phyloP scores from a whole-genome alignment of 805 yeast genomes.

The Monosporozyma servazzii region DNA sequence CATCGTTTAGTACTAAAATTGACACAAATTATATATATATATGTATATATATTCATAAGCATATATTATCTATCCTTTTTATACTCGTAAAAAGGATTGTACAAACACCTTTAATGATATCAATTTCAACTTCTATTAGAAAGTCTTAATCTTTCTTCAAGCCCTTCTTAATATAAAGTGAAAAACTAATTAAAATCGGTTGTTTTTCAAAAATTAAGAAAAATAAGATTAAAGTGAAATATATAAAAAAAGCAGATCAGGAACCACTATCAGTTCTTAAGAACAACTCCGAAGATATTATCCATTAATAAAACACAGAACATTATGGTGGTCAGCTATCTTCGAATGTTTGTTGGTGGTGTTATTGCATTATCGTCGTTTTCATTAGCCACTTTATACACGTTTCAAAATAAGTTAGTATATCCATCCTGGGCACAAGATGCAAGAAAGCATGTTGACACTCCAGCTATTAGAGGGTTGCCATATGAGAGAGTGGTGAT shows the following conservation, averaged over 20 bases:
- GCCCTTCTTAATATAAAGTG: not conserved
- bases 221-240: not conserved
- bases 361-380: conserved; percentile 37
- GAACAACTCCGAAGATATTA: not conserved
- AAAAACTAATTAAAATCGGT: not conserved
- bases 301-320: not conserved
- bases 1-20: not conserved
- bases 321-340: conserved; percentile 11
- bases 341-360: conserved; percentile 35
- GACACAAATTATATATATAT: not conserved
- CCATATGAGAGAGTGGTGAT: conserved; percentile 53
- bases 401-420: conserved; percentile 56
- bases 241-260: not conserved
- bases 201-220: not conserved
- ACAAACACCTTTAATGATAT: not conserved
- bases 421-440: conserved; percentile 78
- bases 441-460: conserved; percentile 61
- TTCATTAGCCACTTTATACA: conserved; percentile 45
- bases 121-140: not conserved
- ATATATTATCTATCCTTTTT: not conserved
- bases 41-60: no score
- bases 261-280: not conserved
- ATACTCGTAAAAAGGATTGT: not conserved
- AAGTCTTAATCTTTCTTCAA: not conserved
- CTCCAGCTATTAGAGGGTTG: conserved; percentile 64